Evolutionary conservation across 768 basidiomycete species (phyloP).

Genomic region (Hebeloma cylindrosporum): DNA sequence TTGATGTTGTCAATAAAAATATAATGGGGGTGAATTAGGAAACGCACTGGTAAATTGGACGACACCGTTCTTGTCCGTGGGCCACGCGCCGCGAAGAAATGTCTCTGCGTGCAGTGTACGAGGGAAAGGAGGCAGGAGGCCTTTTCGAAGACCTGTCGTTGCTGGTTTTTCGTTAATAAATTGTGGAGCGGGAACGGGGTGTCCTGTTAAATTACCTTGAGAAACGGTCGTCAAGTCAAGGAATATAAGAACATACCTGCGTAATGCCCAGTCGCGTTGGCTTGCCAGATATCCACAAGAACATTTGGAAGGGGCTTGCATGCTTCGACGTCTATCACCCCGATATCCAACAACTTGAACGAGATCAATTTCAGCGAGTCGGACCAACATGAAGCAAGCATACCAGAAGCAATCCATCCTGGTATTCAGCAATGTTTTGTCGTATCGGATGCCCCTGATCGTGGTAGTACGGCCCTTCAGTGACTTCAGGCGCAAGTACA

Average conservation of each 20-base stretch:
- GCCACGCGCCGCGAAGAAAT: slow-evolving; percentile 54
- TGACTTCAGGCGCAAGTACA: slow-evolving; percentile 52
- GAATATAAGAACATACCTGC: slow-evolving; percentile 38
- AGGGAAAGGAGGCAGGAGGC: slow-evolving; percentile 45
- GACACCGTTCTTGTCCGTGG: slow-evolving; percentile 52
- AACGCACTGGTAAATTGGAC: slow-evolving; percentile 51
- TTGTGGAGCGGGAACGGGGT: slow-evolving; percentile 46
- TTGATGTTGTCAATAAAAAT: slow-evolving; percentile 14
- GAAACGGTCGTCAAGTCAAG: background rate
- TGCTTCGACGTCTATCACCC: slow-evolving; percentile 58
- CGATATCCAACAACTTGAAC: slow-evolving; percentile 49
- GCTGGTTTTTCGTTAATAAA: slow-evolving; percentile 45
- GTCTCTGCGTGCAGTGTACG: slow-evolving; percentile 43
- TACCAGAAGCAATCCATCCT: slow-evolving; percentile 49
- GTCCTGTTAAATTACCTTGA: slow-evolving; percentile 30
- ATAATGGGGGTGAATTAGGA: background rate
- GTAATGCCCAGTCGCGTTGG: slow-evolving; percentile 55
- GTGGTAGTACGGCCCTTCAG: slow-evolving; percentile 58
- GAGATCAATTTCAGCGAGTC: background rate
- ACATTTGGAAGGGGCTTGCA: slow-evolving; percentile 55
- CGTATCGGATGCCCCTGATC: slow-evolving; percentile 47
- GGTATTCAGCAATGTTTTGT: slow-evolving; percentile 55
- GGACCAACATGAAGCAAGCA: slow-evolving; percentile 14
- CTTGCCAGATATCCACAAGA: slow-evolving; percentile 61
- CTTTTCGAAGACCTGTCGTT: slow-evolving; percentile 44